These are phyloP conservation scores for Closterium sp. DNA, from an alignment of 139 green algal genomes.

Conservation along the genomic window DNA sequence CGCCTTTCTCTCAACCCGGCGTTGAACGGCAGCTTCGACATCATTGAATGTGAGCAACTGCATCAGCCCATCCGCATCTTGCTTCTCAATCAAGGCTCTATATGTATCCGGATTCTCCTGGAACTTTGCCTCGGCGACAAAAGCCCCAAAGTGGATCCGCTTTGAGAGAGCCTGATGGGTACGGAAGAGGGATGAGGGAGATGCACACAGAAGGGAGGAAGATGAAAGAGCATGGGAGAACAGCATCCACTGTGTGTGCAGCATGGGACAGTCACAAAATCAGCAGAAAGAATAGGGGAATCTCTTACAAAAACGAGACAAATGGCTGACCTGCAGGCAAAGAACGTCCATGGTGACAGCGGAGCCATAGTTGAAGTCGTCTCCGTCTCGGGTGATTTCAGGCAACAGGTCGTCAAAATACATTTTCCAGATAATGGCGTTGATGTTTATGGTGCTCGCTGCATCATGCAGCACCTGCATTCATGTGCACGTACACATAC, in stretches of 20 bases:
- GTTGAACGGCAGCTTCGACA: slow-evolving; percentile 80
- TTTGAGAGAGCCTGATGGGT: slow-evolving; percentile 84
- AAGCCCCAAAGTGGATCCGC: slow-evolving; percentile 98
- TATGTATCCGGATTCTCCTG: slow-evolving; percentile 76
- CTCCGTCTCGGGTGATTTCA: slow-evolving; percentile 65
- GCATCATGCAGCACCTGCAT: slow-evolving; percentile 62
- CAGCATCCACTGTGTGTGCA: no score
- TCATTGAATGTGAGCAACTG: slow-evolving; percentile 78
- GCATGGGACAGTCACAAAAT: not conserved
- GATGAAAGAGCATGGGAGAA: not conserved
- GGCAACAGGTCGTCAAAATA: slow-evolving; percentile 74
- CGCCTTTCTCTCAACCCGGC: slow-evolving; percentile 85
- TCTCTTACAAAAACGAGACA: not conserved
- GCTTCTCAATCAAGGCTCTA: slow-evolving; percentile 60
- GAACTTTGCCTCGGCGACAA: slow-evolving; percentile 99
- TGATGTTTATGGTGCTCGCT: slow-evolving; percentile 84
- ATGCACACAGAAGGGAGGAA: not conserved
- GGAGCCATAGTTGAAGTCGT: slow-evolving; percentile 96
- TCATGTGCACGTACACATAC: not conserved
- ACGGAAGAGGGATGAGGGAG: not conserved
- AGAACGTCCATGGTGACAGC: slow-evolving; percentile 75
- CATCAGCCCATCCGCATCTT: slow-evolving; percentile 85
- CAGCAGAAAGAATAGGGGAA: not conserved
- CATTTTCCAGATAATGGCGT: slow-evolving; percentile 75
- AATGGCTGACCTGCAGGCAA: slow-evolving; percentile 55